Percentiles rank a stretch among this genome's conserved stretches.
Evolutionary conservation across 208 protist genomes (phyloP).

Genomic region (Endotrypanum monterogeii): DNA sequence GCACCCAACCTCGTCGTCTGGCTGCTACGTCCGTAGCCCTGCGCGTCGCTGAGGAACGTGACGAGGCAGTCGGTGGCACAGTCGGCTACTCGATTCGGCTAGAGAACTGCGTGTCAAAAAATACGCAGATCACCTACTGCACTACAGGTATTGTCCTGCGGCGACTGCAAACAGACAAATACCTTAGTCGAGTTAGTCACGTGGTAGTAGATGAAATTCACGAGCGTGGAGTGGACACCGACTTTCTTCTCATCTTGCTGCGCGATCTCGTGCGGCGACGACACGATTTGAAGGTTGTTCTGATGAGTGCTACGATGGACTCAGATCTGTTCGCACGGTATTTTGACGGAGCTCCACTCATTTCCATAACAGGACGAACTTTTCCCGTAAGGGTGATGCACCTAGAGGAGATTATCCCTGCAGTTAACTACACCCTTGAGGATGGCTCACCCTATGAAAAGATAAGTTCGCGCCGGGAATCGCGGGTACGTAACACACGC

Average conservation of each 20-base stretch:
- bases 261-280: conserved; percentile 79
- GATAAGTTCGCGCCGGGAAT: conserved; percentile 42
- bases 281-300: conserved; percentile 86
- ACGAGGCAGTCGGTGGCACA: conserved; percentile 85
- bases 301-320: conserved; percentile 97
- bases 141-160: conserved; percentile 95
- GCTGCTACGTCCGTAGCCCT: conserved; percentile 93
- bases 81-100: conserved; percentile 95
- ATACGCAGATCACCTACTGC: conserved; percentile 93
- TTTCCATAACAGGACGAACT: conserved; percentile 94
- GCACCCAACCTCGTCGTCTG: conserved; percentile 94
- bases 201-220: conserved; percentile 97
- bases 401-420: conserved; percentile 93
- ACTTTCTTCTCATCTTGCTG: conserved; percentile 95
- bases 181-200: conserved; percentile 88
- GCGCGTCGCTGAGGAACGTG: conserved; percentile 93
- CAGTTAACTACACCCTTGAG: conserved; percentile 79
- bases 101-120: conserved; percentile 86
- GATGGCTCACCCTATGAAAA: conserved; percentile 82
- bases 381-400: conserved; percentile 95
- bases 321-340: conserved; percentile 93
- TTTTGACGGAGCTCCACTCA: conserved; percentile 87
- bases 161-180: conserved; percentile 88
- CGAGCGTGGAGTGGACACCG: conserved; percentile 96
- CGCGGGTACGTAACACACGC: conserved; percentile 66